These are phyloP conservation scores for Camelina sativa DNA, from an alignment of 345 rosid species.

Conservation along the genomic window DNA sequence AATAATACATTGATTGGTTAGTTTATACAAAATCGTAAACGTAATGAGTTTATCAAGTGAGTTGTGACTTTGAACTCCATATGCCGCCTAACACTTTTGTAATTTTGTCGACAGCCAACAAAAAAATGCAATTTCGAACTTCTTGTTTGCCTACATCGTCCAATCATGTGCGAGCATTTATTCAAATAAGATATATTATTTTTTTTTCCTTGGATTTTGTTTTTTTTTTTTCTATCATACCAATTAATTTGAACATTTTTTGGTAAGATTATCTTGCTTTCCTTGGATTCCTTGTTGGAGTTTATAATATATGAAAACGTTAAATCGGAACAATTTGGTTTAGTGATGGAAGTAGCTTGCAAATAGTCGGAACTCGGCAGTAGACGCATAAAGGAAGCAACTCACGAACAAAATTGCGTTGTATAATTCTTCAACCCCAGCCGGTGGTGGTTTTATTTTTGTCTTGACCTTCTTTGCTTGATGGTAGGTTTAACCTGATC, in stretches of 20 bases:
- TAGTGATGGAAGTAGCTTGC: no score
- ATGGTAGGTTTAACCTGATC: no score
- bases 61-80: conserved; percentile 8
- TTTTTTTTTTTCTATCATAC: no score
- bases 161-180: neutral
- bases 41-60: conserved; percentile 6
- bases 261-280: neutral
- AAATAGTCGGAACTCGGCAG: no score
- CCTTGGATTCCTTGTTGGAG: neutral
- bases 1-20: neutral
- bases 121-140: neutral
- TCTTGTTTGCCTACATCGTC: neutral
- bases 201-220: neutral
- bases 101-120: neutral
- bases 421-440: no score
- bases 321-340: neutral
- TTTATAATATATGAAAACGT: neutral
- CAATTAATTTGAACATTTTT: neutral
- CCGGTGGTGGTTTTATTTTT: no score
- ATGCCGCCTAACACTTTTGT: conserved; percentile 22
- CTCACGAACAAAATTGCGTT: no score
- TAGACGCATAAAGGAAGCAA: no score
- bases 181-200: no score
- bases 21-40: conserved; percentile 15
- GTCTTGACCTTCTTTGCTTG: no score